phyloP scores from a whole-genome alignment of 140 eudicot species.

The Ambrosia hybrid region DNA sequence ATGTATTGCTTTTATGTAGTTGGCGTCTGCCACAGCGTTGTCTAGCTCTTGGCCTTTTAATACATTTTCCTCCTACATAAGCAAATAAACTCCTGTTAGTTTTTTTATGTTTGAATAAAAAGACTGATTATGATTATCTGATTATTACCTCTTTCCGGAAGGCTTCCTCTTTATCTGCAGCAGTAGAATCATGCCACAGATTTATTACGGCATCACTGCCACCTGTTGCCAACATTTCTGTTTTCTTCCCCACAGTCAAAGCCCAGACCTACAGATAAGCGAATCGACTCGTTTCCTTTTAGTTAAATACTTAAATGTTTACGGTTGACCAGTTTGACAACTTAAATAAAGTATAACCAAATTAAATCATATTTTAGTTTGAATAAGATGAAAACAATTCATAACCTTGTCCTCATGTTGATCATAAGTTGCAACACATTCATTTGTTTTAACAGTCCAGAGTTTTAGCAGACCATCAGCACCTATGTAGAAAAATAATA shows the following conservation, averaged over 20 bases:
- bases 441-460: slow-evolving; percentile 76
- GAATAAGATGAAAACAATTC: too few relatives aligned
- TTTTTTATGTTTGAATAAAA: too few relatives aligned
- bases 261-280: slow-evolving; percentile 54
- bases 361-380: too few relatives aligned
- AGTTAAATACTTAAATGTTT: too few relatives aligned
- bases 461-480: slow-evolving; percentile 87
- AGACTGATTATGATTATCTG: neutral
- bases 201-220: slow-evolving; percentile 88
- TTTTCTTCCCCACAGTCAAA: slow-evolving; percentile 83
- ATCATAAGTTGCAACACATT: slow-evolving; percentile 84
- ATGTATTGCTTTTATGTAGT: slow-evolving; percentile 80
- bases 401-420: slow-evolving; percentile 81
- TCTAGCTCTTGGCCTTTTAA: slow-evolving; percentile 83
- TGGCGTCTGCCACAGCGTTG: slow-evolving; percentile 75
- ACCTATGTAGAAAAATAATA: slow-evolving; percentile 27
- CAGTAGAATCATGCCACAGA: slow-evolving; percentile 92
- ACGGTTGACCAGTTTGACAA: too few relatives aligned
- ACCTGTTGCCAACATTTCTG: slow-evolving; percentile 96
- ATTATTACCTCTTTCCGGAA: slow-evolving; percentile 69
- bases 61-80: slow-evolving; percentile 71
- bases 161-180: slow-evolving; percentile 82
- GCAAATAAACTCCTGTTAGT: neutral
- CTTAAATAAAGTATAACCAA: too few relatives aligned
- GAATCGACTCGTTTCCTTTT: too few relatives aligned